Conservation (phyloP, 73 alveolate genomes). For the Durusdinium trenchii region DNA sequence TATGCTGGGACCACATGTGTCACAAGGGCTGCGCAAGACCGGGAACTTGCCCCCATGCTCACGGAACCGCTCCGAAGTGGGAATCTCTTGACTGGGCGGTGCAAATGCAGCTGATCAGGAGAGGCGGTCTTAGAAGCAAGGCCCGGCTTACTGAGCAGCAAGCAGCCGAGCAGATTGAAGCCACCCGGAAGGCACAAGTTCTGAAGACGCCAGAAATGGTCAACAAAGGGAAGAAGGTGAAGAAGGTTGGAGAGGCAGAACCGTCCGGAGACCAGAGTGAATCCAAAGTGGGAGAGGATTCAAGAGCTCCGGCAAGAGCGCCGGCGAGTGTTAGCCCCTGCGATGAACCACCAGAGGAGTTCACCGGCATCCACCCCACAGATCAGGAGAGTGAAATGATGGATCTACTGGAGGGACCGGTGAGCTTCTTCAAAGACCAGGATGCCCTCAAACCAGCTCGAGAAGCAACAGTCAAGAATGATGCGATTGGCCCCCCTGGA, state of each 20-base stretch:
- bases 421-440: not conserved
- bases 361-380: not conserved
- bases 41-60: not conserved
- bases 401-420: not conserved
- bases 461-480: not conserved
- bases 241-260: not conserved
- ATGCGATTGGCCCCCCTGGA: not conserved
- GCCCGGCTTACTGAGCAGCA: not conserved
- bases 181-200: not conserved
- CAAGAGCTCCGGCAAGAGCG: not conserved
- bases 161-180: not conserved
- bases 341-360: not conserved
- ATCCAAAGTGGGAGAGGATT: not conserved
- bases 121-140: not conserved
- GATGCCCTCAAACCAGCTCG: not conserved
- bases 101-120: not conserved
- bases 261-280: not conserved
- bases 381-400: not conserved
- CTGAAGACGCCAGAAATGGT: not conserved
- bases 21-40: not conserved
- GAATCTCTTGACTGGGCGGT: not conserved
- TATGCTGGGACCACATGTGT: not conserved
- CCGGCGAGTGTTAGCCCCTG: not conserved
- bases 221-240: not conserved
- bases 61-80: not conserved